These are phyloP conservation scores for Candida namnaoensis DNA, from an alignment of 805 yeast species.

Conservation along the genomic window DNA sequence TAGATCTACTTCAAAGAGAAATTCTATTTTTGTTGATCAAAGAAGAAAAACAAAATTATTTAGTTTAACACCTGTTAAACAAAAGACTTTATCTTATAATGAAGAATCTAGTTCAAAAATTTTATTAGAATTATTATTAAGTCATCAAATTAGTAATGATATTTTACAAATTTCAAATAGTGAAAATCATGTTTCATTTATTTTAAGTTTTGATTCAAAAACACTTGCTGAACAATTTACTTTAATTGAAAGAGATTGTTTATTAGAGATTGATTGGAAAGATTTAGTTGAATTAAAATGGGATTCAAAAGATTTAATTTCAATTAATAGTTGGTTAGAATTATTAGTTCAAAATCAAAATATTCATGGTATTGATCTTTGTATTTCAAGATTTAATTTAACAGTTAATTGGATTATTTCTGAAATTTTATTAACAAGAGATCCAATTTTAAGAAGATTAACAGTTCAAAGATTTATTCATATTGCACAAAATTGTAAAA, in stretches of 20 bases:
- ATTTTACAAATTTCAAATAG: constrained; percentile 16
- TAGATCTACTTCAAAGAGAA: constrained; percentile 11
- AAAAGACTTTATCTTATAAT: constrained; percentile 10
- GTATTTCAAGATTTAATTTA: constrained; percentile 78
- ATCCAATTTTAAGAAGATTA: constrained; percentile 48
- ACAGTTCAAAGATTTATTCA: constrained; percentile 84
- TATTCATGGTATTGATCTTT: constrained; percentile 71
- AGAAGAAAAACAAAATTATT: constrained; percentile 28
- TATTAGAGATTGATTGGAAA: constrained; percentile 86
- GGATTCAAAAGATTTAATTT: constrained; percentile 49
- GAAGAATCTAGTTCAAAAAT: constrained; percentile 19
- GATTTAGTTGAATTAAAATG: constrained; percentile 74
- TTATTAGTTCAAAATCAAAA: constrained; percentile 49
- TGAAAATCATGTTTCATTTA: constrained; percentile 70
- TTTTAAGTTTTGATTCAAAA: constrained; percentile 61
- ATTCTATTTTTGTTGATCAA: constrained; percentile 24
- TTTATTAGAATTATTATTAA: constrained; percentile 29
- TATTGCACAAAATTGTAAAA: constrained; percentile 66
- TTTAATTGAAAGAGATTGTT: constrained; percentile 73
- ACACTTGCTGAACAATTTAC: constrained; percentile 78
- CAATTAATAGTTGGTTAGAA: constrained; percentile 79
- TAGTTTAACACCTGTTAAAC: constrained; percentile 23
- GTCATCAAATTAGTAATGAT: constrained; percentile 13
- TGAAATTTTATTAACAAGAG: constrained; percentile 67
- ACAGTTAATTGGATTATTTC: constrained; percentile 90